Base-by-base conservation (phyloP, 257 asterid genomes). In the Gentiana straminea region DNA sequence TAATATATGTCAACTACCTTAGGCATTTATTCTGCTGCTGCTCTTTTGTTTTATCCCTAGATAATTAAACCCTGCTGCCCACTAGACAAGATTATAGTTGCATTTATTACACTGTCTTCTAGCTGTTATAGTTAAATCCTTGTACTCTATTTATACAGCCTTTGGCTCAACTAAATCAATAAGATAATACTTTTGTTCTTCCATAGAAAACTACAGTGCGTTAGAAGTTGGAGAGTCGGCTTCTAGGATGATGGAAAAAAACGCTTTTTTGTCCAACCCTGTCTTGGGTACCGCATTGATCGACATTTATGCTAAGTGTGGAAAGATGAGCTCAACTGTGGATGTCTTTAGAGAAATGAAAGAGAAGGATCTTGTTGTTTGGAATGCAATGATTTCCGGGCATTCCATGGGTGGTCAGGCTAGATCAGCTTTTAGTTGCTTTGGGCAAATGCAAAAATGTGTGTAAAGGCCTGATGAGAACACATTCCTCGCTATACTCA, bases 401-500 rank as follows among this genome's bases (percentile, higher is more conserved):
- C 77, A 75, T 24, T 76, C 79, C 13, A 75, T 78, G 81, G 68
- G 66, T 4, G 79, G 84, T 13, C 70, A 75, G 8, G 77, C 69
- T 24, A 65, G 52, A 35, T 62, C 81, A 47, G 72, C 79, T 24
- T 72, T 78, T 52, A 35, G 67, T 47, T 75, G 77, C 68, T 78
- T 78, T 45, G 71, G 61, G 56, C 64, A 60, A 61, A 36, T 75
- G 11, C 70, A 54, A 55, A 75, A 78, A 55, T 57, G 8, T 15
- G 81, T 81, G 51, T 15, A 66, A 33, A 59, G 57, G 32, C 84
- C 84, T 48, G 70, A 78, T 8, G 69, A 46, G 34, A 72, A 66
- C 68, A 78, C 84, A 52, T 78, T 78, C 60, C 65, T 78, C 4
- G 77, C 79, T 62, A 66, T 78, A 59, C 75, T 78, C 5, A 71